Evolutionary conservation across 2,329 filamentous ascomycete genomes (phyloP).

Genomic region (Phyllosticta citriasiana): DNA sequence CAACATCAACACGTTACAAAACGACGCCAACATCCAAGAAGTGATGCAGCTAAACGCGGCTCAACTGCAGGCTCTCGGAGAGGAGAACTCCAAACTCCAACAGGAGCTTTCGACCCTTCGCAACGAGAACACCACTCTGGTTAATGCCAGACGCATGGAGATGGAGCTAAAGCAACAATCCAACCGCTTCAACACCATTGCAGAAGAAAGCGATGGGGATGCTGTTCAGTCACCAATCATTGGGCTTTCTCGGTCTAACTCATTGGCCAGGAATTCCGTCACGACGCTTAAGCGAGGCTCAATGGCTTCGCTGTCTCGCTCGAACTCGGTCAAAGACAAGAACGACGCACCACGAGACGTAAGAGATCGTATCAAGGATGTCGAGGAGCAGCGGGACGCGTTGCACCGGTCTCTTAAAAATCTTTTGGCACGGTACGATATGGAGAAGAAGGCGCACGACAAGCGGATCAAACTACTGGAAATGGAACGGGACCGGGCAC

Average conservation of each 20-base stretch:
- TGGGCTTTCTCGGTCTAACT: constrained; percentile 56
- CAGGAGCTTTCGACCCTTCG: constrained; percentile 49
- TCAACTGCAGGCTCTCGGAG: constrained; percentile 62
- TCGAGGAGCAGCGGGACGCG: constrained; percentile 87
- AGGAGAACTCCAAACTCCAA: constrained; percentile 70
- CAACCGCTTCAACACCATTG: constrained; percentile 49
- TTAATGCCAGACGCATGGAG: constrained; percentile 39
- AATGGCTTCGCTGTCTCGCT: constrained; percentile 39
- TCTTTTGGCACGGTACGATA: constrained; percentile 74
- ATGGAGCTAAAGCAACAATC: constrained; percentile 33
- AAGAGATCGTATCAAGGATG: constrained; percentile 76
- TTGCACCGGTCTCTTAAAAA: constrained; percentile 79
- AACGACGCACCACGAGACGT: constrained; percentile 44
- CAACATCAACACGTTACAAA: constrained; percentile 3
- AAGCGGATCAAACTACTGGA: constrained; percentile 73
- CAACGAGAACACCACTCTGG: constrained; percentile 52
- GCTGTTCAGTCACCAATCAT: constrained; percentile 26
- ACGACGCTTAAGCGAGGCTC: constrained; percentile 26
- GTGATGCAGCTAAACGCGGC: constrained; percentile 66
- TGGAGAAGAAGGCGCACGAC: constrained; percentile 71
- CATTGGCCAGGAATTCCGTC: constrained; percentile 48
- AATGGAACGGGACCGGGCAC: constrained; percentile 63
- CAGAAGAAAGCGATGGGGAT: constrained; percentile 43
- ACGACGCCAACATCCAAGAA: constrained; percentile 33
- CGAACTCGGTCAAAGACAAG: constrained; percentile 31